A percentile compares a stretch with the other conserved stretches of the same genome.
Conservation (phyloP, 2,329 filamentous ascomycete genomes). For the Aspergillus pseudoglaucus region DNA sequence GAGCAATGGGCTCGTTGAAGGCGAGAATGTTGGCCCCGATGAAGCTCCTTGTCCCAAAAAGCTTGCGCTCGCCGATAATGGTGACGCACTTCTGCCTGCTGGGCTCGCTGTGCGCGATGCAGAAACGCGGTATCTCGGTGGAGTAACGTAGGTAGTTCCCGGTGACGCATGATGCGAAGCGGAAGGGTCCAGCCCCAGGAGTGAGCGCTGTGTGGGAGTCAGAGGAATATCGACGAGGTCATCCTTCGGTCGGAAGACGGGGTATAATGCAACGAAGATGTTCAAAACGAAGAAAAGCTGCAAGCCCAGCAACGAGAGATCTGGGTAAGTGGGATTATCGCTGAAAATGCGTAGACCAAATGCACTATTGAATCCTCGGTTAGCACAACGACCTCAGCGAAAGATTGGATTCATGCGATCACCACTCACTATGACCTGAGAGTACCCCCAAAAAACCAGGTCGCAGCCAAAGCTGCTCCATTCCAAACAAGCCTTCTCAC, state of each 20-base stretch:
- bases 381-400: conserved; percentile 5
- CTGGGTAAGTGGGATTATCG: conserved; percentile 33
- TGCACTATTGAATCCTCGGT: conserved; percentile 20
- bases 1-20: conserved; percentile 53
- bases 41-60: conserved; percentile 27
- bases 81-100: conserved; percentile 31
- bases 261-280: conserved; percentile 62
- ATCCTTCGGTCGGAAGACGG: conserved; percentile 66
- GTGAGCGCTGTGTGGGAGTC: conserved; percentile 76
- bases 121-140: conserved; percentile 77
- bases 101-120: conserved; percentile 46
- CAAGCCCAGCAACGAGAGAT: conserved; percentile 48
- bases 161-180: conserved; percentile 59
- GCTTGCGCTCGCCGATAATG: conserved; percentile 31
- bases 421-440: conserved; percentile 33
- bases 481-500: conserved; percentile 66
- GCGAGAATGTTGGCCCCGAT: conserved; percentile 49
- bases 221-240: conserved; percentile 82
- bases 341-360: conserved; percentile 30
- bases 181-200: conserved; percentile 72
- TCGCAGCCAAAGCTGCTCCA: conserved; percentile 46
- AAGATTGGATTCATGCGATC: neutral
- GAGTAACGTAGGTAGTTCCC: conserved; percentile 69
- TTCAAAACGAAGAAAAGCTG: conserved; percentile 63
- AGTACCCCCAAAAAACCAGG: conserved; percentile 40